Evolutionary conservation across 108 stramenopile species (phyloP).

Genomic region (Nitzschia sp.): DNA sequence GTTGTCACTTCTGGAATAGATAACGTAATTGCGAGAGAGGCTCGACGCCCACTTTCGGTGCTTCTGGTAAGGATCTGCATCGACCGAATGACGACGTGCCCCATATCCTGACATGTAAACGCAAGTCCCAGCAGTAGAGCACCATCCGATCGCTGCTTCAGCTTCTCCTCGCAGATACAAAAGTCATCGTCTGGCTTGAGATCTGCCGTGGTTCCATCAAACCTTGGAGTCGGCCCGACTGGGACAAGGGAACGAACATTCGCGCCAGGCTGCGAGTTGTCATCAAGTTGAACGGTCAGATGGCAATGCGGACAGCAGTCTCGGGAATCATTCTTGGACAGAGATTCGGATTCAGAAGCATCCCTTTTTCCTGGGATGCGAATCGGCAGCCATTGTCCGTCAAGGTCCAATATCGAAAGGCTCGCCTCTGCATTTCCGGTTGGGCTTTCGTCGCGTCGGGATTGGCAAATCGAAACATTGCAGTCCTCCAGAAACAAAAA

Average conservation of each 20-base stretch:
- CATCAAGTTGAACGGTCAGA: background rate
- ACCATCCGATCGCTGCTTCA: slow-evolving; percentile 39
- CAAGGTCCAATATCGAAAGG: no score
- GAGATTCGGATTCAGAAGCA: background rate
- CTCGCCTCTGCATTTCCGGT: background rate
- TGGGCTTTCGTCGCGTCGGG: background rate
- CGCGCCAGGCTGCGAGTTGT: background rate
- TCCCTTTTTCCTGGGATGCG: background rate
- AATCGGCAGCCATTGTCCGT: background rate
- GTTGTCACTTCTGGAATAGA: slow-evolving; percentile 33
- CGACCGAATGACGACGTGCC: slow-evolving; percentile 34
- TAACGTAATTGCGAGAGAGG: slow-evolving; percentile 53
- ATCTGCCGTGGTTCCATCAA: slow-evolving; percentile 38
- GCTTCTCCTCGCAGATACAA: background rate
- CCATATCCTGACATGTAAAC: slow-evolving; percentile 31
- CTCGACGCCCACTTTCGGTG: slow-evolving; percentile 7
- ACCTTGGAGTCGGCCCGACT: slow-evolving; percentile 9
- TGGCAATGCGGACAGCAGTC: background rate
- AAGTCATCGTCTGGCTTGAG: slow-evolving; percentile 20
- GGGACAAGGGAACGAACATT: background rate
- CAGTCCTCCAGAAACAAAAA: slow-evolving; percentile 46
- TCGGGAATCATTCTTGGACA: background rate
- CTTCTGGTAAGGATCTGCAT: slow-evolving; percentile 1
- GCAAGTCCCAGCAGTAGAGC: slow-evolving; percentile 34
- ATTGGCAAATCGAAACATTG: slow-evolving; percentile 5